Base-by-base conservation (phyloP, 2,329 filamentous ascomycete genomes). In the Leptographium galeiforme region DNA sequence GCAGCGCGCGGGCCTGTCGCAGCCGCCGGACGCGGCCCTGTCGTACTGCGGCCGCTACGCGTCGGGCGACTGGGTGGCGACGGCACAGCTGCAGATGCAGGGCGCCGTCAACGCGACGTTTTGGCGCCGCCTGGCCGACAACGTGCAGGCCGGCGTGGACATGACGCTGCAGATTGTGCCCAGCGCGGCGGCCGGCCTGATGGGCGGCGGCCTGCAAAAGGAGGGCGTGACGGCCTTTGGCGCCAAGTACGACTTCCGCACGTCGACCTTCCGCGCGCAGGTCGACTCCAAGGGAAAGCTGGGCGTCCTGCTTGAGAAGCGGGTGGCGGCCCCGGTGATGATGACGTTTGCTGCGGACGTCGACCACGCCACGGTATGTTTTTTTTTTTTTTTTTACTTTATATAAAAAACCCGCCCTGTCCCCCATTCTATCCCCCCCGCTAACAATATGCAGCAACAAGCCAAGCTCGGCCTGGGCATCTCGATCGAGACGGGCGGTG, bases 191-290 rank as follows among this genome's bases (percentile, higher is more conserved):
- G 72, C 74, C 51, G 80, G 79, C 51, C 79, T 81, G 58, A 72
- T 87, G 70, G 89, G 93, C 82, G 89, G 93, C 63, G 82, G 82
- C 48, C 68, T 84, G 52, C 80, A 84, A 68, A 91, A 89, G 70
- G 90, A 98, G 69, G 93, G 93, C 53, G 79, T 88, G 57, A 90
- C 94, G 52, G 89, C 90, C 53, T 79, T 97, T 63, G 93, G 91
- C 64, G 88, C 89, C 67, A 98, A 98, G 73, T 98, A 98, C 72
- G 91, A 96, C 69, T 98, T 98, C 81, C 82, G 88, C 66, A 87
- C 89, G 73, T 93, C 88, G 53, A 93, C 89, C 50, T 95, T 96
- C 82, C 84, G 91, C 60, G 93, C 91, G 46, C 93, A 98, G 73
- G 79, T 97, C 62, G 93, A 98, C 72, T 94, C 89, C 64, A 84